Percentiles rank a stretch among this genome's conserved stretches.
Conservation (phyloP, 768 basidiomycete species). For the Boletus pseudopeckii region DNA sequence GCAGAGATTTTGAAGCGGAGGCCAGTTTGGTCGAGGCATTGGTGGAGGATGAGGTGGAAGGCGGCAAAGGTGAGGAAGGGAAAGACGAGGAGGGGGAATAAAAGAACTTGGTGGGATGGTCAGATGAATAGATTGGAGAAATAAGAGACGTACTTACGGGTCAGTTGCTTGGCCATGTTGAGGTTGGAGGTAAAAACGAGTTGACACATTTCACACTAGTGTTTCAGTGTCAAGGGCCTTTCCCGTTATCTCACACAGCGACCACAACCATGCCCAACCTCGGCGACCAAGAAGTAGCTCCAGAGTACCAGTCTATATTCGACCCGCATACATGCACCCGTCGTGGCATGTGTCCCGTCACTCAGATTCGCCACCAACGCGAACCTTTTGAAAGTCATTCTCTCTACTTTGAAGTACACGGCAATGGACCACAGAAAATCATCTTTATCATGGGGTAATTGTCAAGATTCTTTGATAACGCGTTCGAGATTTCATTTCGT, state of each 20-base stretch:
- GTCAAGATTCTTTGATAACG: background rate
- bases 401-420: slow-evolving; percentile 79
- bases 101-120: slow-evolving; percentile 2
- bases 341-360: slow-evolving; percentile 77
- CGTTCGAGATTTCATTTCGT: slow-evolving; percentile 3
- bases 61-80: slow-evolving; percentile 11
- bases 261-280: slow-evolving; percentile 5
- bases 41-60: slow-evolving; percentile 9
- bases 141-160: background rate
- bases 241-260: background rate
- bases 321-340: slow-evolving; percentile 57
- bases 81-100: slow-evolving; percentile 21
- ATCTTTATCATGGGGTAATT: slow-evolving; percentile 73
- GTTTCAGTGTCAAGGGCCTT: background rate
- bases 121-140: background rate
- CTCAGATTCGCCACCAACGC: slow-evolving; percentile 45
- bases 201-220: too few species aligned
- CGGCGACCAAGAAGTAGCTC: slow-evolving; percentile 8
- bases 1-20: slow-evolving; percentile 19
- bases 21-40: slow-evolving; percentile 11
- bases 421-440: slow-evolving; percentile 58
- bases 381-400: slow-evolving; percentile 62
- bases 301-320: slow-evolving; percentile 46
- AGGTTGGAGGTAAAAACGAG: background rate
- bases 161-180: slow-evolving; percentile 4